Evolutionary conservation across 2,329 filamentous ascomycete species (phyloP).

Genomic region (Microdochium bolleyi): DNA sequence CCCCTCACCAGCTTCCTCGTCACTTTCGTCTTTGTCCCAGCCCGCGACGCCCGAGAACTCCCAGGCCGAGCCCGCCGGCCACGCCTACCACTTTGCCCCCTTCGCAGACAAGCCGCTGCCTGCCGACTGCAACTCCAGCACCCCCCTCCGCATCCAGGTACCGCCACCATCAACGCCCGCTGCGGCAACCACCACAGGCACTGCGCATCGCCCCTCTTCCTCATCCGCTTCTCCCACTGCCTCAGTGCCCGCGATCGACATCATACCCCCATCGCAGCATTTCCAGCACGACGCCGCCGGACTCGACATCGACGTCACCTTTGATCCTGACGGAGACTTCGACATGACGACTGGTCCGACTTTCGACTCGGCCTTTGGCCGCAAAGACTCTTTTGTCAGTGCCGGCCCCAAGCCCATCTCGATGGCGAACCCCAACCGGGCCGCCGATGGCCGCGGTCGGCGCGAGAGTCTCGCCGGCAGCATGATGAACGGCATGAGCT

Average conservation of each 20-base stretch:
- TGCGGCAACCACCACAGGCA: not conserved
- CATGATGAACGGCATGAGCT: slow-evolving; percentile 81
- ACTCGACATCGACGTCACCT: slow-evolving; percentile 18
- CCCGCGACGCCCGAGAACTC: slow-evolving; percentile 32
- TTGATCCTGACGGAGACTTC: slow-evolving; percentile 1
- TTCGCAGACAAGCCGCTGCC: not conserved
- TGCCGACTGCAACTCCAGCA: not conserved
- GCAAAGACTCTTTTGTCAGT: slow-evolving; percentile 59
- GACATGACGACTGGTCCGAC: slow-evolving; percentile 52
- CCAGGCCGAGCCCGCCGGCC: not conserved
- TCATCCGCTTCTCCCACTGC: slow-evolving; percentile 12
- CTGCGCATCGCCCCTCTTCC: slow-evolving; percentile 1
- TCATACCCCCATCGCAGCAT: slow-evolving; percentile 1
- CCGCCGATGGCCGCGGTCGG: slow-evolving; percentile 46
- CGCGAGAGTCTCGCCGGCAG: slow-evolving; percentile 58
- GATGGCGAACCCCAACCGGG: slow-evolving; percentile 56
- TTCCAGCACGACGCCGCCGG: slow-evolving; percentile 3
- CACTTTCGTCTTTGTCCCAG: slow-evolving; percentile 31
- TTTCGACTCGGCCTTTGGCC: slow-evolving; percentile 51
- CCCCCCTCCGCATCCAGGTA: not conserved
- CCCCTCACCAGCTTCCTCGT: slow-evolving; percentile 29
- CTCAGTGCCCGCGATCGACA: slow-evolving; percentile 9
- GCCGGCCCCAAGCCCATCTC: slow-evolving; percentile 59
- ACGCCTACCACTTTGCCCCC: not conserved
- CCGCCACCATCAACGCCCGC: not conserved